phyloP scores from a whole-genome alignment of 2,329 filamentous ascomycete genomes.

The Monosporascus sp. region DNA sequence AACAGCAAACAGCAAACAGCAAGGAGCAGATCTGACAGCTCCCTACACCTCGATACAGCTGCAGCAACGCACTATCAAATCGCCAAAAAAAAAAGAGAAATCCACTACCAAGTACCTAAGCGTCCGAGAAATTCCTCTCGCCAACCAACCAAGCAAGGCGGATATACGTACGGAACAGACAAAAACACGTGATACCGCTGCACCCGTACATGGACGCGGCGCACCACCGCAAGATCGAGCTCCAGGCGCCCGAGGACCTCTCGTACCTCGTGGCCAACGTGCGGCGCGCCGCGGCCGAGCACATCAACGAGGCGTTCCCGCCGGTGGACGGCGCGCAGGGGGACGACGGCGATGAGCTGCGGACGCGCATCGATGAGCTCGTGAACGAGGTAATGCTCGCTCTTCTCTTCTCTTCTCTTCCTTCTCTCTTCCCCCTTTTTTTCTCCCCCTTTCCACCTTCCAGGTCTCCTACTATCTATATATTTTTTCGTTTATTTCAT shows the following conservation, averaged over 20 bases:
- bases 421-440: not conserved
- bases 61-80: no score
- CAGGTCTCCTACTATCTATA: not conserved
- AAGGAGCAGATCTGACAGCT: no score
- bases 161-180: no score
- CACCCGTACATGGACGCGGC: slow-evolving; percentile 14
- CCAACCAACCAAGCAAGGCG: not conserved
- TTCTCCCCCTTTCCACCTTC: not conserved
- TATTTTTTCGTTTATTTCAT: not conserved
- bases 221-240: slow-evolving; percentile 68
- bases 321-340: slow-evolving; percentile 43
- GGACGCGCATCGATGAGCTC: slow-evolving; percentile 52
- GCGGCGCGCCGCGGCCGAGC: slow-evolving; percentile 60
- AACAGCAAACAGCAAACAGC: no score
- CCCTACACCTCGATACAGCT: no score
- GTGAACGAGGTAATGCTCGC: slow-evolving; percentile 47
- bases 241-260: slow-evolving; percentile 71
- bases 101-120: no score
- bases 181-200: no score
- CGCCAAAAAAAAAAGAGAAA: no score
- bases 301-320: slow-evolving; percentile 64
- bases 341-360: slow-evolving; percentile 51
- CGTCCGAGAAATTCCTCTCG: no score
- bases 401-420: not conserved
- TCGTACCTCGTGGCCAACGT: slow-evolving; percentile 65